These are phyloP conservation scores for Coemansia javaensis DNA, from an alignment of 192 early-diverging fungal genomes.

Conservation along the genomic window DNA sequence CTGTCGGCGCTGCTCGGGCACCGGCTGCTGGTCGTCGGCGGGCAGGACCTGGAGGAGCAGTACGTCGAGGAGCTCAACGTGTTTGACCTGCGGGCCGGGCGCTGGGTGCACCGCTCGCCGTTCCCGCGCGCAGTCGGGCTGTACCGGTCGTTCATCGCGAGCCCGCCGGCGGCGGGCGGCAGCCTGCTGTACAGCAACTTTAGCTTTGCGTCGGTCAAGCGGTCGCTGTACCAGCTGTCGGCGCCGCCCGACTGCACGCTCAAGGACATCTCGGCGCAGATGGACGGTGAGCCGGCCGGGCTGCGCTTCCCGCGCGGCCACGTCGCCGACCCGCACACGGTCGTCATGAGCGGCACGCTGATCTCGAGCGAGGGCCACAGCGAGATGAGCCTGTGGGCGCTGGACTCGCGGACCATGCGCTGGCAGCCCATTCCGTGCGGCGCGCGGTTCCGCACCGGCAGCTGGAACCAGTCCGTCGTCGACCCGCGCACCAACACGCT, in stretches of 20 bases:
- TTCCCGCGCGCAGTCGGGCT: conserved; percentile 73
- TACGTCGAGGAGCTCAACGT: conserved; percentile 78
- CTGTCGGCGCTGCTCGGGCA: conserved; percentile 62
- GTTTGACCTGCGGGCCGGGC: conserved; percentile 62
- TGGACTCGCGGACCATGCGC: conserved; percentile 55
- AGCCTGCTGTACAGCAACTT: conserved; percentile 72
- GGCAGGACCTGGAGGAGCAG: conserved; percentile 70
- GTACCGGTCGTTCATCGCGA: conserved; percentile 72
- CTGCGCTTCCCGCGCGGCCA: conserved; percentile 72
- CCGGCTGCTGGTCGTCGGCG: conserved; percentile 65
- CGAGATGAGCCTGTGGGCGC: conserved; percentile 68
- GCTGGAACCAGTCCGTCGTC: conserved; percentile 73
- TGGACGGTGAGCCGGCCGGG: conserved; percentile 69
- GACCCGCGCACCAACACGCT: conserved; percentile 61
- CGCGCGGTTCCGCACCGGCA: conserved; percentile 61
- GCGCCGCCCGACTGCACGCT: conserved; percentile 58
- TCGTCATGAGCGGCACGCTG: conserved; percentile 68
- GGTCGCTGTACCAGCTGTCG: conserved; percentile 66
- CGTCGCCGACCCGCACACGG: conserved; percentile 62
- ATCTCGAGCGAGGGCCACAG: conserved; percentile 59
- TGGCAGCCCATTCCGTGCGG: conserved; percentile 72
- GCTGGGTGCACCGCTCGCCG: conserved; percentile 62
- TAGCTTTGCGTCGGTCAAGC: conserved; percentile 68
- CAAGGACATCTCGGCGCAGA: conserved; percentile 64
- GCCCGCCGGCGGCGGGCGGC: conserved; percentile 54